phyloP scores from a whole-genome alignment of 2,329 filamentous ascomycete genomes.

The Chaetothyriales sp. region DNA sequence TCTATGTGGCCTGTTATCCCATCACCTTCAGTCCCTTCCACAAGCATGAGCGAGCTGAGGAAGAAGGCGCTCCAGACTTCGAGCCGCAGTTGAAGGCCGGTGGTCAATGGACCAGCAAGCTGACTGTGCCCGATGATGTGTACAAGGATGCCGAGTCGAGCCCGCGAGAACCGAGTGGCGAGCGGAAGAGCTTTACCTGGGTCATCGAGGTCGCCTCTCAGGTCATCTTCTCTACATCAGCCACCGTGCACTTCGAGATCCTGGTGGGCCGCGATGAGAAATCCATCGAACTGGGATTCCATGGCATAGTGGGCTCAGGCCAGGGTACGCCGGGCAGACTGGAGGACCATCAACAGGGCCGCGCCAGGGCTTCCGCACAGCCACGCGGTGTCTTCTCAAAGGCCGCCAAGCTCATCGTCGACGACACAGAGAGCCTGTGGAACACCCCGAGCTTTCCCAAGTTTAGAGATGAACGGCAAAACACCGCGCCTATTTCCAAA shows the following conservation, averaged over 20 bases:
- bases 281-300: slow-evolving; percentile 56
- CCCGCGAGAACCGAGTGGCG: slow-evolving; percentile 29
- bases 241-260: slow-evolving; percentile 76
- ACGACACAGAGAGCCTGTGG: slow-evolving; percentile 84
- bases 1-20: slow-evolving; percentile 72
- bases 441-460: slow-evolving; percentile 74
- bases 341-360: slow-evolving; percentile 59
- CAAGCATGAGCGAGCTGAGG: slow-evolving; percentile 55
- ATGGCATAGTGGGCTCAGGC: slow-evolving; percentile 39
- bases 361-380: slow-evolving; percentile 39
- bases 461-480: slow-evolving; percentile 33
- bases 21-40: slow-evolving; percentile 56
- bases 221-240: slow-evolving; percentile 82
- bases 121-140: slow-evolving; percentile 67
- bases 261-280: slow-evolving; percentile 74
- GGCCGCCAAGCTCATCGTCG: slow-evolving; percentile 62
- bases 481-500: slow-evolving; percentile 13
- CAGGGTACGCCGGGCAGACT: slow-evolving; percentile 53
- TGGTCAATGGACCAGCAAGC: slow-evolving; percentile 66
- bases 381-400: slow-evolving; percentile 70
- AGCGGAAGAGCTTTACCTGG: slow-evolving; percentile 57
- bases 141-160: slow-evolving; percentile 27
- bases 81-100: slow-evolving; percentile 95
- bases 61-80: slow-evolving; percentile 72
- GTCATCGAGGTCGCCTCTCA: slow-evolving; percentile 84